Conservation (phyloP, 2,329 filamentous ascomycete genomes). For the Aspergillus sp. region DNA sequence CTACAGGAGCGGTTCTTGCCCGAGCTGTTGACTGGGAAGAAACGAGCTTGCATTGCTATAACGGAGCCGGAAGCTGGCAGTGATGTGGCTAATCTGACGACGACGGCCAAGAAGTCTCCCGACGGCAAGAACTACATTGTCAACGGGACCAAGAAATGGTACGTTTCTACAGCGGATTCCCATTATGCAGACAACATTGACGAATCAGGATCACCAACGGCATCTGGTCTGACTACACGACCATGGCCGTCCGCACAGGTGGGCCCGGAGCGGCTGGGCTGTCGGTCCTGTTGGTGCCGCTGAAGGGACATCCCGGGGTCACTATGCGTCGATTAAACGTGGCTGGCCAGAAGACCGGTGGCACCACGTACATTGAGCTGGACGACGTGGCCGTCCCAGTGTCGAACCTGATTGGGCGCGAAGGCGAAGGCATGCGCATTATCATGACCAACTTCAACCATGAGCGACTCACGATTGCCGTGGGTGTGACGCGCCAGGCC, state of each 20-base stretch:
- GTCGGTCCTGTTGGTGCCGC: slow-evolving; percentile 61
- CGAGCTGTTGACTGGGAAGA: slow-evolving; percentile 59
- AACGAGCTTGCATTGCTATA: slow-evolving; percentile 67
- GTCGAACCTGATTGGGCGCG: slow-evolving; percentile 61
- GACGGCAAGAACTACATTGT: slow-evolving; percentile 64
- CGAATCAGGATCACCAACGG: slow-evolving; percentile 58
- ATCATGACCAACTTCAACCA: slow-evolving; percentile 78
- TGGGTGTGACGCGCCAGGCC: slow-evolving; percentile 57
- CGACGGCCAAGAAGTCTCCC: slow-evolving; percentile 55
- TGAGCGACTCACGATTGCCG: slow-evolving; percentile 61
- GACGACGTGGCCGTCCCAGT: slow-evolving; percentile 67
- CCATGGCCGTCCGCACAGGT: slow-evolving; percentile 68
- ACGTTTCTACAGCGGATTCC: neutral
- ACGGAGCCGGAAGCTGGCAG: slow-evolving; percentile 69
- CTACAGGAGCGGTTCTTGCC: slow-evolving; percentile 63
- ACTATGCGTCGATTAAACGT: slow-evolving; percentile 62
- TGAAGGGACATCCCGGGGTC: slow-evolving; percentile 62
- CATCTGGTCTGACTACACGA: slow-evolving; percentile 61
- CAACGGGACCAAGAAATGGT: slow-evolving; percentile 74
- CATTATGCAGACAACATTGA: neutral
- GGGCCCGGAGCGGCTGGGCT: slow-evolving; percentile 57
- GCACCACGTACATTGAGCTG: slow-evolving; percentile 69
- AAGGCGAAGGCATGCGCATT: slow-evolving; percentile 66
- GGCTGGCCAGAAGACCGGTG: slow-evolving; percentile 56
- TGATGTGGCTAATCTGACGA: slow-evolving; percentile 67